Evolutionary conservation across 1,139 yeast species (phyloP), one percentile per base, ranked within the genome.

Genomic region (Yamadazyma siamensis): DNA sequence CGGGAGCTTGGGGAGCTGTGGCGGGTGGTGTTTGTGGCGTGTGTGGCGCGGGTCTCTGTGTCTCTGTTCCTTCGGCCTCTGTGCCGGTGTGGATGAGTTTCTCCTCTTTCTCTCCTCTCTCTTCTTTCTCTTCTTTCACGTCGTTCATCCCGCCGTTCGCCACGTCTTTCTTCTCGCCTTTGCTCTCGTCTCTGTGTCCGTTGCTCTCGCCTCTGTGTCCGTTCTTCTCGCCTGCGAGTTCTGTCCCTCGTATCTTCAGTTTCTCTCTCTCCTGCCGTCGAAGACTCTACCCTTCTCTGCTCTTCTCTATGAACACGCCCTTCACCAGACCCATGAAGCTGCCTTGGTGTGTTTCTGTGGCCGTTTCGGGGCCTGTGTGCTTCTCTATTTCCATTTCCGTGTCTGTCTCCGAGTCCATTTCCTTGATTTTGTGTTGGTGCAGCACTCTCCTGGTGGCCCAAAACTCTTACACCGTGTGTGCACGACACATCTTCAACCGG

Each of bases 1-100:
- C 24, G 25, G 6, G 19, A 17, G 39, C 39, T 9, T 54, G 53
- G 4, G 54, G 53, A 7, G 47, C 11, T n/a, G n/a, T n/a, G n/a
- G n/a, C n/a, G n/a, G n/a, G n/a, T n/a, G n/a, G n/a, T n/a, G n/a
- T n/a, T n/a, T n/a, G n/a, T n/a, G n/a, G n/a, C n/a, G n/a, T n/a
- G n/a, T n/a, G n/a, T 27, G 36, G 28, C 11, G 25, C 10, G 13
- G 15, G 11, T 14, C 13, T 23, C 25, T 23, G 11, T 11, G 7
- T 23, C 16, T 23, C 25, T 23, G 9, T 23, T 10, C 16, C 25
- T 14, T 18, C 20, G 20, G 19, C 13, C 16, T 23, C 11, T 13
- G 25, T 23, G 8, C 23, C 24, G 14, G 14, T 9, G n/a, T n/a
- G n/a, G n/a, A n/a, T n/a, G n/a, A n/a, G n/a, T 19, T 25, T 19